These are phyloP conservation scores for Oxyria digyna DNA, from an alignment of 148 eudicot genomes.

Conservation along the genomic window DNA sequence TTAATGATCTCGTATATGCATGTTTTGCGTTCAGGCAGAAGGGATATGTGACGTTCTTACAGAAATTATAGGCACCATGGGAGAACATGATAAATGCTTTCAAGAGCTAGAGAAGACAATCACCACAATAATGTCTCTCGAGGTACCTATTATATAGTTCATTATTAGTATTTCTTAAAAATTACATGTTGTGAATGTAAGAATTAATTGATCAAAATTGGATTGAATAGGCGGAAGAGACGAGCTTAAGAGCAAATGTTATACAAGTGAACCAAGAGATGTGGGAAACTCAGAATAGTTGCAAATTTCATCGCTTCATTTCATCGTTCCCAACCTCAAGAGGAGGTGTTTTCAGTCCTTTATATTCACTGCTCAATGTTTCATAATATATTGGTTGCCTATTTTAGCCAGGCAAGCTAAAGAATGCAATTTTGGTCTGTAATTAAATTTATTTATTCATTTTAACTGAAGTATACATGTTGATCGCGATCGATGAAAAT, in stretches of 20 bases:
- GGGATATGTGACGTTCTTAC: conserved; percentile 31
- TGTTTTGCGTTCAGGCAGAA: conserved; percentile 30
- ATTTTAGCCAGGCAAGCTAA: not conserved
- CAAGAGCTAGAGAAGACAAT: conserved; percentile 34
- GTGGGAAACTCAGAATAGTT: conserved; percentile 20
- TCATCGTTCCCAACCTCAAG: conserved; percentile 11
- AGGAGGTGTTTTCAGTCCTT: conserved; percentile 6
- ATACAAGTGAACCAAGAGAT: conserved; percentile 26
- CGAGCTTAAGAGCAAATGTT: conserved; percentile 35
- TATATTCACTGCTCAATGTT: conserved; percentile 8
- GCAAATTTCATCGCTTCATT: conserved; percentile 21
- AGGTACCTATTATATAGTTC: conserved; percentile 24
- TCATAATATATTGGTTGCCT: not conserved
- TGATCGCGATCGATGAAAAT: too few relatives aligned
- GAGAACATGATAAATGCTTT: conserved; percentile 38
- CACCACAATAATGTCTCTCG: conserved; percentile 22
- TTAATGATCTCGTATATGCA: not conserved
- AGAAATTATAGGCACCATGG: conserved; percentile 31
- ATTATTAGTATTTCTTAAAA: too few relatives aligned
- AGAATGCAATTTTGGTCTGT: not conserved
- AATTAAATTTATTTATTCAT: too few relatives aligned
- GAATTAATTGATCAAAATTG: not conserved
- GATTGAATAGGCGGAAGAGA: conserved; percentile 31
- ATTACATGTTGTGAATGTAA: too few relatives aligned
- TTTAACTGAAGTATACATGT: too few relatives aligned